phyloP scores from a whole-genome alignment of 768 basidiomycete species.

The Boletus reticulatus region DNA sequence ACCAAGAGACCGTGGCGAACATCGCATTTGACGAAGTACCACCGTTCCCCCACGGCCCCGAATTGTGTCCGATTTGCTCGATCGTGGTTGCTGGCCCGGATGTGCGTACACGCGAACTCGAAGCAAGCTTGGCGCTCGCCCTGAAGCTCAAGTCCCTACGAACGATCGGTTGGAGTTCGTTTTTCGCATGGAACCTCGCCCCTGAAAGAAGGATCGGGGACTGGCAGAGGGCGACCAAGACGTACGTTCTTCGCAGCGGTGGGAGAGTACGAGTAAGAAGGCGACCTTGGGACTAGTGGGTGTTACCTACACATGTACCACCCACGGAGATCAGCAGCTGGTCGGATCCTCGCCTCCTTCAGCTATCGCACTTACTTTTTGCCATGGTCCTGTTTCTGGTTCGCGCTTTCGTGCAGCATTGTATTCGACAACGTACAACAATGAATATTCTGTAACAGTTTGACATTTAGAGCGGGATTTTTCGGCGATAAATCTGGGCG shows the following conservation, averaged over 20 bases:
- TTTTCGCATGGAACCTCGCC: conserved; percentile 31
- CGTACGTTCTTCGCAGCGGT: conserved; percentile 39
- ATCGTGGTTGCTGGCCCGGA: conserved; percentile 20
- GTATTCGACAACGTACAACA: not conserved
- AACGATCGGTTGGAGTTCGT: conserved; percentile 53
- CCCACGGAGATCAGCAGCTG: not conserved
- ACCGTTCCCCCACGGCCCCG: conserved; percentile 32
- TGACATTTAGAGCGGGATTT: not conserved
- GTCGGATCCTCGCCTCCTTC: not conserved
- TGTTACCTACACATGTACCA: not conserved
- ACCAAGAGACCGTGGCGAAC: not conserved
- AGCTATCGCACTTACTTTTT: not conserved
- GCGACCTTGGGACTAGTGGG: conserved; percentile 35
- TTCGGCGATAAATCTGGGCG: no score
- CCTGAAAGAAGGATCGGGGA: conserved; percentile 17
- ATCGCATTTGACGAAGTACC: conserved; percentile 10
- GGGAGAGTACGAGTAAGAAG: conserved; percentile 44
- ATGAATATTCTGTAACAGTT: not conserved
- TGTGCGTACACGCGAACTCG: conserved; percentile 45
- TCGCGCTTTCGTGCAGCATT: not conserved
- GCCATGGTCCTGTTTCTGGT: not conserved
- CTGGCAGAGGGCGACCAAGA: conserved; percentile 34
- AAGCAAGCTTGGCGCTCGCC: conserved; percentile 46
- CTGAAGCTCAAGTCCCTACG: conserved; percentile 42
- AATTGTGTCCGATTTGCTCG: conserved; percentile 38